Evolutionary conservation across 257 asterid species (phyloP).

Genomic region (Thymus mandschuricus): DNA sequence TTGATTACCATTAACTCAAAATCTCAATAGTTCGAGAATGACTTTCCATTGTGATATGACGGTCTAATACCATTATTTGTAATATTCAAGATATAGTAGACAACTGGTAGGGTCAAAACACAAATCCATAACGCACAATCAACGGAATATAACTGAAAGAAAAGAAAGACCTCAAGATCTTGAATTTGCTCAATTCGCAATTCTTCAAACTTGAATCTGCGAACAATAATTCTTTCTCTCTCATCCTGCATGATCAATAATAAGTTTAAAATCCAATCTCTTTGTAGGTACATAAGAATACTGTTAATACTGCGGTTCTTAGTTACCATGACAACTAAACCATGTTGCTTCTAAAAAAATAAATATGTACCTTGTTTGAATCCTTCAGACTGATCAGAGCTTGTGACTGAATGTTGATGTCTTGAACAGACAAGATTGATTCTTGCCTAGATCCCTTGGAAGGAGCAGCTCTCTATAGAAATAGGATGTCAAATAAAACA

Average conservation of each 20-base stretch:
- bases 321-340: slow-evolving; percentile 32
- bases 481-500: slow-evolving; percentile 27
- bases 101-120: not conserved
- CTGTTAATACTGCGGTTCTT: not conserved
- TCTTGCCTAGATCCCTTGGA: slow-evolving; percentile 85
- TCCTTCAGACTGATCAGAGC: slow-evolving; percentile 81
- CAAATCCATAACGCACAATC: not conserved
- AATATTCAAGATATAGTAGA: not conserved
- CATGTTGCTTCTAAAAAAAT: slow-evolving; percentile 45
- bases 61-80: slow-evolving; percentile 3
- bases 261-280: slow-evolving; percentile 20
- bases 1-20: not conserved
- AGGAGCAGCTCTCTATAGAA: slow-evolving; percentile 63
- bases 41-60: not conserved
- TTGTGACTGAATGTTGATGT: slow-evolving; percentile 79
- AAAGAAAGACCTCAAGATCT: slow-evolving; percentile 85
- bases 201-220: slow-evolving; percentile 94
- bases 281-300: not conserved
- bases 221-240: slow-evolving; percentile 83
- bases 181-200: slow-evolving; percentile 93
- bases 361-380: slow-evolving; percentile 62
- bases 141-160: slow-evolving; percentile 21
- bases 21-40: slow-evolving; percentile 1
- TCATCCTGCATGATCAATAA: slow-evolving; percentile 75
- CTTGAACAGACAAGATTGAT: slow-evolving; percentile 75